These are phyloP conservation scores for Zygosaccharomyces bailii DNA, from an alignment of 805 yeast genomes.

Conservation along the genomic window DNA sequence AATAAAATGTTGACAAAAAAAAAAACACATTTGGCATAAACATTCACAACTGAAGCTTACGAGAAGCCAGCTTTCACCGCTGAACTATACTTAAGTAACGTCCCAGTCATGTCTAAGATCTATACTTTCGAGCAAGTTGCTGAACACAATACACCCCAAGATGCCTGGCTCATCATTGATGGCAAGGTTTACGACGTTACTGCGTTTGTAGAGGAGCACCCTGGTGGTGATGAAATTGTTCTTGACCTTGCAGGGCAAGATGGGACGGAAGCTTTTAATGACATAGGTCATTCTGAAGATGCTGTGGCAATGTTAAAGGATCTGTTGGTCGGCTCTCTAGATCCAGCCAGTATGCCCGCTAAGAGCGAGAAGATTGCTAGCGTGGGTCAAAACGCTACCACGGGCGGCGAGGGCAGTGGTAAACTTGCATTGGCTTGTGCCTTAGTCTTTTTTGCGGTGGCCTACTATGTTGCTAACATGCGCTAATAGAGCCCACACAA, in stretches of 20 bases:
- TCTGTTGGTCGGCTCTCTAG: constrained; percentile 73
- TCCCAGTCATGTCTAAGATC: constrained; percentile 42
- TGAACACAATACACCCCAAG: constrained; percentile 68
- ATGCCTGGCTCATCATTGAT: constrained; percentile 80
- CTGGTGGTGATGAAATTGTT: constrained; percentile 82
- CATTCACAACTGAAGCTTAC: background rate
- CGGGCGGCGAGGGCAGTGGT: constrained; percentile 65
- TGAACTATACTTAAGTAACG: constrained; percentile 4
- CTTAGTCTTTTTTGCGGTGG: constrained; percentile 37
- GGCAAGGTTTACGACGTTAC: constrained; percentile 86
- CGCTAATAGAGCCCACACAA: constrained; percentile 1
- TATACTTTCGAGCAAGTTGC: constrained; percentile 66
- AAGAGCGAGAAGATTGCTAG: constrained; percentile 27
- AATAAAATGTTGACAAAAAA: background rate
- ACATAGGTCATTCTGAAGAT: constrained; percentile 97
- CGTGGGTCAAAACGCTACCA: constrained; percentile 45
- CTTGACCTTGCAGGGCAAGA: constrained; percentile 78
- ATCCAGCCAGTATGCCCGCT: constrained; percentile 51
- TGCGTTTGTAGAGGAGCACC: constrained; percentile 49
- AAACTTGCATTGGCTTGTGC: constrained; percentile 82
- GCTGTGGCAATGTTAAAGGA: constrained; percentile 74
- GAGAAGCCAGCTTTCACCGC: background rate
- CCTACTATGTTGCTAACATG: constrained; percentile 25
- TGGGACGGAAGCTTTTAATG: constrained; percentile 78
- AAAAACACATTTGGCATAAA: background rate